phyloP scores from a whole-genome alignment of 306 rosid genomes.

The Lathyrus tuberosus region DNA sequence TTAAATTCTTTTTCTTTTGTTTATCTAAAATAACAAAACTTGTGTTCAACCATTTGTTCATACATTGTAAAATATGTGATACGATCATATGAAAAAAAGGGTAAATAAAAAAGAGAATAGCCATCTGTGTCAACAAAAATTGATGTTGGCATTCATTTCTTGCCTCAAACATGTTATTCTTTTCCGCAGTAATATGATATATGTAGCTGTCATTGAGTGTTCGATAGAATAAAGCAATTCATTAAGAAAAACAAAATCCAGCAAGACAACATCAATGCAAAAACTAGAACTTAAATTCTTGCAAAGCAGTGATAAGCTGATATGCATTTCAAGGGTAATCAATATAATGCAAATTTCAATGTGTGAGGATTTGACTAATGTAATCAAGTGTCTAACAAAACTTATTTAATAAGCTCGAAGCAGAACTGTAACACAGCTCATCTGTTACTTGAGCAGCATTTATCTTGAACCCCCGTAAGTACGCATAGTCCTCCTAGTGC shows the following conservation, averaged over 20 bases:
- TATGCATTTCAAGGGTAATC: slow-evolving; percentile 1
- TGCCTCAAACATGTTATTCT: background rate
- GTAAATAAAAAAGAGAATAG: background rate
- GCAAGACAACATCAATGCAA: slow-evolving; percentile 3
- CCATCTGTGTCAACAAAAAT: background rate
- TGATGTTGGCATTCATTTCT: background rate
- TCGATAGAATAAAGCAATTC: background rate
- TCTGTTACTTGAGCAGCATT: slow-evolving; percentile 29
- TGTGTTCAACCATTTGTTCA: slow-evolving; percentile 23
- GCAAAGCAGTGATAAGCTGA: slow-evolving; percentile 17
- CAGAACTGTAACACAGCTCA: slow-evolving; percentile 34
- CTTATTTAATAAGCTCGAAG: slow-evolving; percentile 36
- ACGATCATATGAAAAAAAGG: background rate
- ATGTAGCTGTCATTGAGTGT: background rate
- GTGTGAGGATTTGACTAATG: background rate
- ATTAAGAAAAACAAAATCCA: background rate
- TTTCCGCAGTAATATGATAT: background rate
- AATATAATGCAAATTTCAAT: slow-evolving; percentile 14
- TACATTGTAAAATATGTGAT: slow-evolving; percentile 25
- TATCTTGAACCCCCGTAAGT: slow-evolving; percentile 39
- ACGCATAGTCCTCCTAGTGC: slow-evolving; percentile 56
- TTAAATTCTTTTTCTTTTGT: slow-evolving; percentile 37
- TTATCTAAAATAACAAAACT: slow-evolving; percentile 34
- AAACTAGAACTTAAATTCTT: background rate
- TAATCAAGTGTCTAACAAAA: slow-evolving; percentile 17